Conservation (phyloP, 345 rosid genomes). For the Ricinus communis region DNA sequence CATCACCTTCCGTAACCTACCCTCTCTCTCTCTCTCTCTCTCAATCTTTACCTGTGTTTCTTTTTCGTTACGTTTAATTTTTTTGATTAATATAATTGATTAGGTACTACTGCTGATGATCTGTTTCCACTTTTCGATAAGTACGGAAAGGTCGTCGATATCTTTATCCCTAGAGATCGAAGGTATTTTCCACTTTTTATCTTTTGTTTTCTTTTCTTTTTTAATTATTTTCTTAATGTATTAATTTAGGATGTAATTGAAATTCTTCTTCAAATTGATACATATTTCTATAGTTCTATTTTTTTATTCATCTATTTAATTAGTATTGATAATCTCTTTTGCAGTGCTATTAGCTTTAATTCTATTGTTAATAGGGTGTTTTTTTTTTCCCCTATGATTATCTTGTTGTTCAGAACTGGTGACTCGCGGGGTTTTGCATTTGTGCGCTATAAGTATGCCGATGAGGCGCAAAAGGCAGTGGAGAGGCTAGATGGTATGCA, state of each 20-base stretch:
- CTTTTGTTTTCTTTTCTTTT: not conserved
- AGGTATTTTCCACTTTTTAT: constrained; percentile 49
- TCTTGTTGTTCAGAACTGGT: constrained; percentile 42
- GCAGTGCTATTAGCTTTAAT: no score
- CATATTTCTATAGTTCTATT: no score
- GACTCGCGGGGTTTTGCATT: constrained; percentile 70
- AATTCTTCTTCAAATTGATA: no score
- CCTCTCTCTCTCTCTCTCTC: not conserved
- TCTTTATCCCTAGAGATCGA: constrained; percentile 83
- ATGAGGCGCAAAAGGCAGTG: constrained; percentile 74
- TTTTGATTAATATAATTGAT: not conserved
- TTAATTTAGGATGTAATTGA: not conserved
- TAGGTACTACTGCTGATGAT: constrained; percentile 86
- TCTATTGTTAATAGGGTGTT: no score
- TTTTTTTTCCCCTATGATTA: not conserved
- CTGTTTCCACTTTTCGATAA: constrained; percentile 79
- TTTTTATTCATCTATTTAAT: no score
- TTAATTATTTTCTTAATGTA: not conserved
- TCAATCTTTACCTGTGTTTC: not conserved
- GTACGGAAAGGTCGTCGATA: constrained; percentile 88
- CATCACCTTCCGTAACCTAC: constrained; percentile 69
- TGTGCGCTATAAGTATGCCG: constrained; percentile 63
- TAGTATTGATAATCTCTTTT: not conserved
- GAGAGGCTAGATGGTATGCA: constrained; percentile 72
- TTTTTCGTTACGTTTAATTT: not conserved